Evolutionary conservation across 2,329 filamentous ascomycete genomes (phyloP), one percentile per base, ranked within the genome.

Genomic region (Paecilomyces dactylethromorphus): DNA sequence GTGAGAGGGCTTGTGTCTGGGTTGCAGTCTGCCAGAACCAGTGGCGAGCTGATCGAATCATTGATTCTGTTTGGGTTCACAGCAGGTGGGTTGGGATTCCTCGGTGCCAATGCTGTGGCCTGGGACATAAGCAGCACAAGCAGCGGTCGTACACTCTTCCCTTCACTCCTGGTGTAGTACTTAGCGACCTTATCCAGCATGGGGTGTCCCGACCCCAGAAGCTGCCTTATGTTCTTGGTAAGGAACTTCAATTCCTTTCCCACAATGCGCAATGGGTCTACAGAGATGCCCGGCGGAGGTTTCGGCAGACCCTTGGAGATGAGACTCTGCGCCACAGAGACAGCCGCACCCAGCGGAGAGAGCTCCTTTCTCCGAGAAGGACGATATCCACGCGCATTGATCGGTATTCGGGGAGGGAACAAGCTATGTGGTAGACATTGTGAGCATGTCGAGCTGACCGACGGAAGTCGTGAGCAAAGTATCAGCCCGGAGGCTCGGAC

Each of bases 161-260:
- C 94, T 80, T 97, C 92, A 60, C 90, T 90, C 69, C 93, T 90
- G 22, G 94, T 96, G 75, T 99, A 99, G 81, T 99, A 99, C 77
- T 99, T 99, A 56, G 94, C 92, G 29, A 92, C 93, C 50, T 91
- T 92, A 71, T 97, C 94, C 60, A 99, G 84, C 53, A 92, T 92
- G 0, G 94, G 94, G 71, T 99, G 93, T 5, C 93, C 93, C 0
- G 92, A 97, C 5, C 93, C 93, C 15, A 97, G 80, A n/a, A 97
- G 82, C 71, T 95, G 90, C 61, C 91, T 84, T 75, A 97, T 96
- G 69, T 97, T 96, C 57, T 92, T 92, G 11, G 90, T 96, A 69
- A 97, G 79, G 68, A 92, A 95, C 76, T 96, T 94, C 87, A 99
- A 91, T 81, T 97, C 93, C 78, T 96, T 95, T 62, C 91, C 93